These are phyloP conservation scores for Phellopilus nigrolimitatus DNA, from an alignment of 1,284 basidiomycete species.

Conservation along the genomic window DNA sequence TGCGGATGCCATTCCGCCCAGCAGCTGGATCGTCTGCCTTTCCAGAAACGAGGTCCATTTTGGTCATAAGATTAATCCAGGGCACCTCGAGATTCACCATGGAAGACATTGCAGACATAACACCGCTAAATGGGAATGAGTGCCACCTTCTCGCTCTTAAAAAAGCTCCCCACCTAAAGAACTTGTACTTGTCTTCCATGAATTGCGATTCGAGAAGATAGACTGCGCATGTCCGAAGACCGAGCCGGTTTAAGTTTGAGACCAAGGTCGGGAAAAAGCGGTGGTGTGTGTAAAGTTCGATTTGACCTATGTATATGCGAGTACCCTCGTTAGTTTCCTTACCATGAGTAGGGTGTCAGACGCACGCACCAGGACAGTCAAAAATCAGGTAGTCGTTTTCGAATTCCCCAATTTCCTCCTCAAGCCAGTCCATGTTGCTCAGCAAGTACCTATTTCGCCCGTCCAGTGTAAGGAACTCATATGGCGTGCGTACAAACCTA, in stretches of 20 bases:
- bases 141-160: slow-evolving; percentile 14
- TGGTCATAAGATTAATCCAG: slow-evolving; percentile 97
- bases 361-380: slow-evolving; percentile 84
- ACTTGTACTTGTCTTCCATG: slow-evolving; percentile 98
- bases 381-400: slow-evolving; percentile 98
- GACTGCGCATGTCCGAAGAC: slow-evolving; percentile 75
- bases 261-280: slow-evolving; percentile 91
- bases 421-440: slow-evolving; percentile 99
- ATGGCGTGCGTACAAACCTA: slow-evolving; percentile 2
- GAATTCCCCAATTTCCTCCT: slow-evolving; percentile 91
- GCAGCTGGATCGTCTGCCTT: slow-evolving; percentile 58
- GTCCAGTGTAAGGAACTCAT: background rate
- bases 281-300: slow-evolving; percentile 98
- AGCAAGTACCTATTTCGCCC: slow-evolving; percentile 73
- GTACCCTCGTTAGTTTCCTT: background rate
- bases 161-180: slow-evolving; percentile 65
- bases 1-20: slow-evolving; percentile 68
- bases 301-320: slow-evolving; percentile 89
- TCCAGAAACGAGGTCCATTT: slow-evolving; percentile 92
- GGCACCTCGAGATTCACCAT: slow-evolving; percentile 98
- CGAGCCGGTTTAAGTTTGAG: slow-evolving; percentile 62
- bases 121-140: slow-evolving; percentile 58
- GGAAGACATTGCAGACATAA: slow-evolving; percentile 95
- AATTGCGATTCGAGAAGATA: slow-evolving; percentile 98
- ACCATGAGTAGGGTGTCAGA: slow-evolving; percentile 1